Base-by-base conservation (phyloP, 1,139 yeast species). In the Diutina pseudorugosa region DNA sequence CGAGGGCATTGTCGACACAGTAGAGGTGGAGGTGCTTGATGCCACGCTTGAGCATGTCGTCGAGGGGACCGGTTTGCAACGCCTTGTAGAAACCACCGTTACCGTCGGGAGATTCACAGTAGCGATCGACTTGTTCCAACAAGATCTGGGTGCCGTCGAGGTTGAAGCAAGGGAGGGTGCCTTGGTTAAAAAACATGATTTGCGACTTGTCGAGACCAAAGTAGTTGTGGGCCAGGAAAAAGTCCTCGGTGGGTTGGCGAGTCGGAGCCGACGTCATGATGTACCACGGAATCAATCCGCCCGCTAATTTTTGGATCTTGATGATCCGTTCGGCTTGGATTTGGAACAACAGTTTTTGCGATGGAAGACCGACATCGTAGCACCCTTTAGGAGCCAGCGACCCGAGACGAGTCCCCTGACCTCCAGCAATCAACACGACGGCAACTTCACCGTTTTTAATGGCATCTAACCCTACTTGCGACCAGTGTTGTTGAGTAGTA, bases 191-290 rank as follows among this genome's bases (percentile, higher is more conserved):
- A 62, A 94, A 90, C 8, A 73, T 70, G 50, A 94, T 75, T 65
- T 90, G 86, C 3, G 68, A 64, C 40, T 68, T 52, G 5, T 67
- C 60, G 56, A 91, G 75, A 0, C 97, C 97, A 65, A 94, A 93
- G 66, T 74, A 86, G 23, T 73, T 58, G 65, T 89, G 65, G 4
- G 71, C 61, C 47, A 64, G 57, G 66, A 94, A 94, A 60, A 81
- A 94, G 0, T 67, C 59, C 66, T 87, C 90, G n/a, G 97, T 93
- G 19, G 82, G 76, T 2, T 60, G 64, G 58, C 94, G 76, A 1
- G 98, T 94, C 41, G 96, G 95, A n/a, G 80, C 84, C 33, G 95
- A 85, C 16, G 98, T 91, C 98, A 94, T 93, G 58, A 94, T 82
- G 65, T 91, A 94, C 91, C 98, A 87, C 51, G 84, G 83, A 47